Evolutionary conservation across 345 rosid genomes (phyloP).

Genomic region (Acer yangbiense): DNA sequence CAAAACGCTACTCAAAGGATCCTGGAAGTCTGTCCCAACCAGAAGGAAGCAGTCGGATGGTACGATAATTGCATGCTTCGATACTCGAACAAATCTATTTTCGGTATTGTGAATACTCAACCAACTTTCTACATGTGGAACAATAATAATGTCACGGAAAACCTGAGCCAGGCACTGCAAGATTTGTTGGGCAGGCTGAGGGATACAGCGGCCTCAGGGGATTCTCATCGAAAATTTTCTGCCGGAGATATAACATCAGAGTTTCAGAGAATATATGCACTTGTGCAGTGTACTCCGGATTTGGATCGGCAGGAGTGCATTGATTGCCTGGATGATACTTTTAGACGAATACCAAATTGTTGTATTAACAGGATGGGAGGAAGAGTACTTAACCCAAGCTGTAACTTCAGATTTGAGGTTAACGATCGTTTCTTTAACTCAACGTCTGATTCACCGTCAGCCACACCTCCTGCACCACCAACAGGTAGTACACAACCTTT

Average conservation of each 20-base stretch:
- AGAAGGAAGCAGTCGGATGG: constrained; percentile 26
- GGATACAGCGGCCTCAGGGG: constrained; percentile 19
- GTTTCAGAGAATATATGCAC: constrained; percentile 20
- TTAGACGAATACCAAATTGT: constrained; percentile 1
- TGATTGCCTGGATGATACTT: not conserved
- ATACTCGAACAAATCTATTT: constrained; percentile 35
- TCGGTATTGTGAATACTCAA: not conserved
- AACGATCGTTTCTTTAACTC: not conserved
- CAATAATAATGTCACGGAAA: not conserved
- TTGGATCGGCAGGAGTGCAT: constrained; percentile 1
- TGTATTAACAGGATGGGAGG: constrained; percentile 19
- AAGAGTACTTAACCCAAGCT: constrained; percentile 18
- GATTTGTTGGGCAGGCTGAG: constrained; percentile 16
- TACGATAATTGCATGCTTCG: constrained; percentile 32
- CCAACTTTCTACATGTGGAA: not conserved
- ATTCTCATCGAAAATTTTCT: constrained; percentile 28
- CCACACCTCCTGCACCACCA: not conserved
- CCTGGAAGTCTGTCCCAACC: constrained; percentile 20
- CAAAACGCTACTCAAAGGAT: constrained; percentile 15
- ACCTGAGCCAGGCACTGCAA: not conserved
- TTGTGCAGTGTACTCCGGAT: constrained; percentile 49
- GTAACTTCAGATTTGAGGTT: constrained; percentile 21
- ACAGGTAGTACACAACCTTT: not conserved
- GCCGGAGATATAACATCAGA: not conserved
- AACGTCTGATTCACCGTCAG: not conserved